A percentile compares a stretch with the other conserved stretches of the same genome.
Evolutionary conservation across 2,329 filamentous ascomycete species (phyloP).

Genomic region (Lecanosticta acicola): DNA sequence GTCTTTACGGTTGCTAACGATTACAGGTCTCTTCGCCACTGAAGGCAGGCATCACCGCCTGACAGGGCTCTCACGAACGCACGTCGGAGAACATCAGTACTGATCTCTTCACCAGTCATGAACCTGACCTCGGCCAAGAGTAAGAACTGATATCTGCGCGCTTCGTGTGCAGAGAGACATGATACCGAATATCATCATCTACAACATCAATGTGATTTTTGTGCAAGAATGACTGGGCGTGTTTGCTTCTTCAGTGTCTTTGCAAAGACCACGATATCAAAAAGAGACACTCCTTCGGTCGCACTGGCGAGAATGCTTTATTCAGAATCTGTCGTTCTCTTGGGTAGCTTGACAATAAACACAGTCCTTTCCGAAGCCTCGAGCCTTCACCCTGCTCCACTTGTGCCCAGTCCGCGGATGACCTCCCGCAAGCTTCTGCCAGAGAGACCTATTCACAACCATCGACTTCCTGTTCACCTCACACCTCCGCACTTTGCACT

Average conservation of each 20-base stretch:
- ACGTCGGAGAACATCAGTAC: too few relatives aligned
- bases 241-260: neutral
- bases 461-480: too few relatives aligned
- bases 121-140: too few relatives aligned
- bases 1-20: too few relatives aligned
- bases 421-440: too few relatives aligned
- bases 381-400: neutral
- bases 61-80: neutral
- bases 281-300: neutral
- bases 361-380: neutral
- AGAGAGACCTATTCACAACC: too few relatives aligned
- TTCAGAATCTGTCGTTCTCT: neutral
- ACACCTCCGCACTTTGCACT: too few relatives aligned
- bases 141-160: too few relatives aligned
- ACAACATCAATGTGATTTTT: neutral
- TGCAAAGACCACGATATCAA: too few relatives aligned
- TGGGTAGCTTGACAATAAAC: neutral
- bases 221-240: neutral
- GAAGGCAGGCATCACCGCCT: constrained; percentile 20
- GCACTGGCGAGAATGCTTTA: too few relatives aligned
- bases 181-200: neutral
- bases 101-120: too few relatives aligned
- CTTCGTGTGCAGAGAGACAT: neutral
- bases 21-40: constrained; percentile 26
- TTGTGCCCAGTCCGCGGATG: too few relatives aligned